A percentile compares a stretch with the other conserved stretches of the same genome.
These are phyloP conservation scores for Syzygium grande DNA, from an alignment of 345 rosid species.

Conservation along the genomic window DNA sequence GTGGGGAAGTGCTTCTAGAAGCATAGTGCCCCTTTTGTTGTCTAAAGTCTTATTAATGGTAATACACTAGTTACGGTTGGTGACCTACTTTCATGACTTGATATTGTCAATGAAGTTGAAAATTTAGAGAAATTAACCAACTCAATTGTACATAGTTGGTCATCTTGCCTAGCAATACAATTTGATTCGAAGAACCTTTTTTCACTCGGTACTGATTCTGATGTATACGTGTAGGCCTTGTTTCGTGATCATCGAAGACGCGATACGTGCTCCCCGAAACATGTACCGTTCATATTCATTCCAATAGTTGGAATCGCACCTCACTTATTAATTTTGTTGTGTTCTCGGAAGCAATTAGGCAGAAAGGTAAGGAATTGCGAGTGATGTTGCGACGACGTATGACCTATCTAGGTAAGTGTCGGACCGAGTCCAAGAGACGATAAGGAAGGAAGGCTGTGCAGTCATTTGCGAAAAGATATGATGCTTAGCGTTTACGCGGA, in stretches of 20 bases:
- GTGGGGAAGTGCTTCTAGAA: not conserved
- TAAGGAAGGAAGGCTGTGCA: not conserved
- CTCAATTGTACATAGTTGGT: too few species aligned
- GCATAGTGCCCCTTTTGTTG: not conserved
- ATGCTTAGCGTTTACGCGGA: not conserved
- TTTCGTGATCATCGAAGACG: not conserved
- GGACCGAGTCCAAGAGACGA: not conserved
- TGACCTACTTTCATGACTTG: not conserved
- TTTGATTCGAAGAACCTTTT: too few species aligned
- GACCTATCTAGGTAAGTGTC: not conserved
- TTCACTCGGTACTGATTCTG: too few species aligned
- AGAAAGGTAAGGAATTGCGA: not conserved
- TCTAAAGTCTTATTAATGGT: not conserved
- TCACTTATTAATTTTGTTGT: not conserved
- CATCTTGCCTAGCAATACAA: not conserved
- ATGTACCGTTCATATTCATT: not conserved
- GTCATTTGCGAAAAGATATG: not conserved
- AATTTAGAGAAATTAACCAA: not conserved
- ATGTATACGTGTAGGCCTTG: not conserved
- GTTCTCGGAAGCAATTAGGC: not conserved
- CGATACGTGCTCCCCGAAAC: not conserved
- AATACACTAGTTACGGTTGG: not conserved
- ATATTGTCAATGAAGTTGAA: not conserved
- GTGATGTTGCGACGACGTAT: too few species aligned
- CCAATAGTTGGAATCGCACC: not conserved